A percentile compares a stretch with the other conserved stretches of the same genome.
Conservation (phyloP, 2,329 filamentous ascomycete species). For the Stagonosporopsis vannaccii region DNA sequence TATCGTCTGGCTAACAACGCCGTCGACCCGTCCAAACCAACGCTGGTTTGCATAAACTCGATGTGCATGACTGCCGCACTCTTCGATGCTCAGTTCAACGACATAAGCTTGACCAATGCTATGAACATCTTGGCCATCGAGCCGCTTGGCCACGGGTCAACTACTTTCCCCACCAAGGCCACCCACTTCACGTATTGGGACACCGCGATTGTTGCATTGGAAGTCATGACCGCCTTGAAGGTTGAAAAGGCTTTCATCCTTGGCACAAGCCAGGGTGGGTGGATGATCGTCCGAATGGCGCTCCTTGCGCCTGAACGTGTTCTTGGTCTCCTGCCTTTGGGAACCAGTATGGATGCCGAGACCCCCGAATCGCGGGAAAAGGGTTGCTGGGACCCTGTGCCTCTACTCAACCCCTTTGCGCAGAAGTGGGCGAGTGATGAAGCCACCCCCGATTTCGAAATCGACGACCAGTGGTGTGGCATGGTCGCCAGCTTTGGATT, state of each 20-base stretch:
- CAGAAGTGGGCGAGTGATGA: constrained; percentile 50
- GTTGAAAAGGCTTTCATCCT: constrained; percentile 12
- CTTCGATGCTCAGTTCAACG: constrained; percentile 46
- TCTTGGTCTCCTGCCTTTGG: constrained; percentile 60
- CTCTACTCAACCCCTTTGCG: constrained; percentile 45
- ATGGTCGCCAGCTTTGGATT: constrained; percentile 58
- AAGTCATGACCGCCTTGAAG: constrained; percentile 13
- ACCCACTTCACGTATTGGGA: constrained; percentile 21
- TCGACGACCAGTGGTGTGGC: constrained; percentile 53
- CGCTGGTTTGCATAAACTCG: constrained; percentile 20
- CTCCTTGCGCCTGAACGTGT: constrained; percentile 43
- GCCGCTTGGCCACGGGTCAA: constrained; percentile 60
- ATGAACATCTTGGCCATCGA: constrained; percentile 62
- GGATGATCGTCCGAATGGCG: constrained; percentile 18
- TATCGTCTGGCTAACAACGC: constrained; percentile 20
- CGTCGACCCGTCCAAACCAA: constrained; percentile 15
- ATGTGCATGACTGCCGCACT: constrained; percentile 24
- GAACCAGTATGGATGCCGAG: constrained; percentile 61
- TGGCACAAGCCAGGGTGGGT: constrained; percentile 16
- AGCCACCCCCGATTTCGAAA: constrained; percentile 53
- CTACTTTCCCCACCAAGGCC: constrained; percentile 28
- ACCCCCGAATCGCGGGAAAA: constrained; percentile 52
- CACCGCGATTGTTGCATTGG: constrained; percentile 10
- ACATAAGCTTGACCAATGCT: constrained; percentile 39
- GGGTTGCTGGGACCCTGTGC: constrained; percentile 58